Conservation (phyloP, 306 rosid species). For the Rosa multiflora region DNA sequence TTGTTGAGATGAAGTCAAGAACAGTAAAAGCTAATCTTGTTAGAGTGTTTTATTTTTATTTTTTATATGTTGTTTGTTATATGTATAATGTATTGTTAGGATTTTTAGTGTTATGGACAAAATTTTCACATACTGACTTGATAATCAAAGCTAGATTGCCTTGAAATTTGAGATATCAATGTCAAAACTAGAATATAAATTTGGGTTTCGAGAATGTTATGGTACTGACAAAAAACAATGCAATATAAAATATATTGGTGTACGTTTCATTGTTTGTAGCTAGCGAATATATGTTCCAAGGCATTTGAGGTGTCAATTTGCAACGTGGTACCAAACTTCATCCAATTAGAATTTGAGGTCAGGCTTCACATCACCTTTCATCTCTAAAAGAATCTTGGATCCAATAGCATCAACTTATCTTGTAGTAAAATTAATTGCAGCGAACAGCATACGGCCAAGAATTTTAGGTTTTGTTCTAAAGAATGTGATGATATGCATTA, state of each 20-base stretch:
- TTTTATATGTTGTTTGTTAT: background rate
- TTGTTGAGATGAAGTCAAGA: background rate
- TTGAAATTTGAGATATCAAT: background rate
- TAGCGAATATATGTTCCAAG: background rate
- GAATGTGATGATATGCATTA: background rate
- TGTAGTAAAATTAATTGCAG: background rate
- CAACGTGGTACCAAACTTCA: background rate
- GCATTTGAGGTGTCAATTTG: background rate
- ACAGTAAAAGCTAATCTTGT: background rate
- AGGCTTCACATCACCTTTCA: background rate
- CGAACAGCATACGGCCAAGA: background rate
- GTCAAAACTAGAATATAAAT: background rate
- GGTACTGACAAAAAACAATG: background rate
- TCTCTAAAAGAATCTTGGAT: background rate
- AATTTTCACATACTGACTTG: background rate
- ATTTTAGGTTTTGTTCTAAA: background rate
- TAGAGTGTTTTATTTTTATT: background rate
- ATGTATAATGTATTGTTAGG: background rate
- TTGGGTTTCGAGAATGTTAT: background rate
- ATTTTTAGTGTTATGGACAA: background rate
- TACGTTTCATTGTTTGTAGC: background rate
- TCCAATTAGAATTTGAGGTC: background rate
- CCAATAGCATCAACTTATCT: background rate
- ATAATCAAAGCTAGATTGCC: background rate
- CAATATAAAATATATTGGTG: background rate